Conservation (phyloP, 2,329 filamentous ascomycete genomes). For the Diaporthe citri region DNA sequence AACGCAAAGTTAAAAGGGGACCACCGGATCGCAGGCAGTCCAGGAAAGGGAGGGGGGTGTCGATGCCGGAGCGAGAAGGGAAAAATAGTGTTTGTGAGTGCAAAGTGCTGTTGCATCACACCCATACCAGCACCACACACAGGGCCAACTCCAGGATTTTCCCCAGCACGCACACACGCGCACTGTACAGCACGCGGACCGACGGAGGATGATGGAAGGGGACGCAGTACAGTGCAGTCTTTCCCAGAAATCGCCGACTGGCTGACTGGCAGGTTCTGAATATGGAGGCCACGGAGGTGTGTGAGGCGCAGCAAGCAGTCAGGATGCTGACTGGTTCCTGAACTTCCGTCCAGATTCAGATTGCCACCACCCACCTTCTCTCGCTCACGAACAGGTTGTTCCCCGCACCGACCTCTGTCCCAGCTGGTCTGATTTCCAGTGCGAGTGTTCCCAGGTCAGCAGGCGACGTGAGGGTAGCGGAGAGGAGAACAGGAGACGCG, state of each 20-base stretch:
- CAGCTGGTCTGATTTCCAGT: conserved; percentile 9
- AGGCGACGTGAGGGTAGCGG: not conserved
- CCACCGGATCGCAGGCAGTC: not conserved
- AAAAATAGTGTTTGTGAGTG: conserved; percentile 18
- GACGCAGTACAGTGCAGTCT: not conserved
- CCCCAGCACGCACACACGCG: not conserved
- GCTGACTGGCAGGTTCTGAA: conserved; percentile 16
- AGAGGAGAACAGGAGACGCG: not conserved
- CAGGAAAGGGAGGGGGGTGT: not conserved
- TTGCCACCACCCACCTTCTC: conserved; percentile 12
- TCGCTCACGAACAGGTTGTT: not conserved
- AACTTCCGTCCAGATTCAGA: conserved; percentile 4
- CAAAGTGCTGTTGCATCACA: conserved; percentile 8
- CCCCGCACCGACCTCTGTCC: conserved; percentile 9
- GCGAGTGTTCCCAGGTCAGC: not conserved
- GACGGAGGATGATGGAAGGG: not conserved
- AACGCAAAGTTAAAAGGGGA: conserved; percentile 2
- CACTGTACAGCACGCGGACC: not conserved
- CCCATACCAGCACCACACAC: not conserved
- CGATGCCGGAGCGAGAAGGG: not conserved
- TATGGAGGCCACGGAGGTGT: conserved; percentile 27
- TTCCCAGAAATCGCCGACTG: conserved; percentile 1
- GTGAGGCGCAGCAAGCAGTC: conserved; percentile 25
- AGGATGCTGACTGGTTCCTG: conserved; percentile 23
- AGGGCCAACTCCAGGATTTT: conserved; percentile 19